A percentile compares a stretch with the other conserved stretches of the same genome.
These are phyloP conservation scores for Thalia dealbata DNA, from an alignment of 176 grass and related monocot species.

Conservation along the genomic window DNA sequence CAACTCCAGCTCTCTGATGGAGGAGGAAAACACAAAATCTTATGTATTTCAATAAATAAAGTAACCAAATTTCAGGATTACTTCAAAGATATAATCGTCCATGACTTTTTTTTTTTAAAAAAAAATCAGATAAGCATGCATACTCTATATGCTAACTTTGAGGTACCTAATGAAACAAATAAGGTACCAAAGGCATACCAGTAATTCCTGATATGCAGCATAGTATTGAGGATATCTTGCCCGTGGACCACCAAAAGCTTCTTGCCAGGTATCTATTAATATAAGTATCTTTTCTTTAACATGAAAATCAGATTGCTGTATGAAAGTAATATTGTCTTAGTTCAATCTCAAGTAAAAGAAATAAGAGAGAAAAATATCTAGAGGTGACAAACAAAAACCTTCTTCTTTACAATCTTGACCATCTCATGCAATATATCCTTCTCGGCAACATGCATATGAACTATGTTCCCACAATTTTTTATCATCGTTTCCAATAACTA, in stretches of 20 bases:
- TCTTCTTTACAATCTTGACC: slow-evolving; percentile 97
- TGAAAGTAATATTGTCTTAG: slow-evolving; percentile 9
- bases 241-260: slow-evolving; percentile 62
- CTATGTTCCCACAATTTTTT: slow-evolving; percentile 90
- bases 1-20: slow-evolving; percentile 76
- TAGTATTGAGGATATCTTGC: slow-evolving; percentile 85
- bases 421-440: slow-evolving; percentile 75
- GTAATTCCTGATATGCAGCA: slow-evolving; percentile 60
- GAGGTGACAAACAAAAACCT: slow-evolving; percentile 34
- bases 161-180: not conserved
- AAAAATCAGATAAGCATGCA: not conserved
- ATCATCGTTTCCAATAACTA: slow-evolving; percentile 77
- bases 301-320: slow-evolving; percentile 51
- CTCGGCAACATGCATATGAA: slow-evolving; percentile 75
- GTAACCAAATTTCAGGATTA: too few species aligned
- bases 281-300: slow-evolving; percentile 82
- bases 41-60: too few species aligned
- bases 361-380: slow-evolving; percentile 12
- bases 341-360: not conserved
- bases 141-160: not conserved
- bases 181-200: slow-evolving; percentile 41
- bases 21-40: slow-evolving; percentile 19
- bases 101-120: too few species aligned
- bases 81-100: too few species aligned
- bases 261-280: slow-evolving; percentile 91